Evolutionary conservation across 2,329 filamentous ascomycete genomes (phyloP).

Genomic region (Blastomyces percursus): DNA sequence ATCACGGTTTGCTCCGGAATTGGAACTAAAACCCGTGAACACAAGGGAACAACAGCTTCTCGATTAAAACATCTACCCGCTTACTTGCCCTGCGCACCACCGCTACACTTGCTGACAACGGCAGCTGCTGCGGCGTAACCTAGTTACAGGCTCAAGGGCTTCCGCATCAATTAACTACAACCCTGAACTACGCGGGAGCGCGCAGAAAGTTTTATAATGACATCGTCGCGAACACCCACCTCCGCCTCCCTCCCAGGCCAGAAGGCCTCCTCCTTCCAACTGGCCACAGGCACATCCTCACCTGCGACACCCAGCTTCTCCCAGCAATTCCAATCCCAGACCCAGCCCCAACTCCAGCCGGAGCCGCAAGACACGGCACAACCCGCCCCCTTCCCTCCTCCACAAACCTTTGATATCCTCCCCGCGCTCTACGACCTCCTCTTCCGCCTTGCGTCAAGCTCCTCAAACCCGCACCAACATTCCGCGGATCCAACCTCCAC

Average conservation of each 20-base stretch:
- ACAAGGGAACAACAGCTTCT: not conserved
- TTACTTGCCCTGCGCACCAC: not conserved
- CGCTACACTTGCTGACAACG: not conserved
- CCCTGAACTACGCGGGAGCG: not conserved
- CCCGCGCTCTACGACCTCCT: constrained; percentile 72
- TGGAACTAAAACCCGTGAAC: not conserved
- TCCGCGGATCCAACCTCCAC: constrained; percentile 15
- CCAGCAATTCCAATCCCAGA: constrained; percentile 3
- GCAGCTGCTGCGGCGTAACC: not conserved
- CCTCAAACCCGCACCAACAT: constrained; percentile 26
- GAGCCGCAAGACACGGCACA: constrained; percentile 1
- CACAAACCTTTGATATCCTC: constrained; percentile 75
- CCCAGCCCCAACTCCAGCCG: not conserved
- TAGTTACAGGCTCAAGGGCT: not conserved
- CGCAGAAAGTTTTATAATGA: not conserved
- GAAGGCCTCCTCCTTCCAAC: not conserved
- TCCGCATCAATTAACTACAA: not conserved
- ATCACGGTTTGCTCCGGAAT: not conserved
- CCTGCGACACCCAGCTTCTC: constrained; percentile 7
- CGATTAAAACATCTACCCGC: not conserved
- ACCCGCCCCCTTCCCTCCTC: constrained; percentile 51
- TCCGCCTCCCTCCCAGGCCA: not conserved
- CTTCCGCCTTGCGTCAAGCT: constrained; percentile 53
- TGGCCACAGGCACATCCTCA: constrained; percentile 9
- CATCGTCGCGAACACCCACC: constrained; percentile 1